Evolutionary conservation across 129 eudicot species (phyloP).

Genomic region (Chrysanthemum lavandulifolium): DNA sequence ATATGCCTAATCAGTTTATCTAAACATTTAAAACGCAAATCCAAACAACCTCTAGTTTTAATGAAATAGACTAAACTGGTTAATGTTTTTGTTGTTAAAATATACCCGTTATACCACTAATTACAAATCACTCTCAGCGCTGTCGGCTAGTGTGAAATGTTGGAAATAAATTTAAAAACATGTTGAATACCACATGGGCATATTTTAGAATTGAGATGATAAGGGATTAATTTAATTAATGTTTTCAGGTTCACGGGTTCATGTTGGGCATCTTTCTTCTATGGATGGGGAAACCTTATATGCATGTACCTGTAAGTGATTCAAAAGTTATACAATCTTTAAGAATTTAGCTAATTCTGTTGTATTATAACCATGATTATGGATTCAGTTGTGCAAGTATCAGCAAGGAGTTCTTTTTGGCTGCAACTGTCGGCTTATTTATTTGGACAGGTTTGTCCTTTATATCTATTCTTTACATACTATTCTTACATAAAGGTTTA

Average conservation of each 20-base stretch:
- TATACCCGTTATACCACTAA: no score
- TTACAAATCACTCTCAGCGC: no score
- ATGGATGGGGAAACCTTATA: conserved; percentile 90
- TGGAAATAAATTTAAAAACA: not conserved
- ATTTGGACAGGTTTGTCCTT: conserved; percentile 75
- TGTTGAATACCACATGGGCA: conserved; percentile 1
- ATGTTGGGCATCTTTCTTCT: conserved; percentile 70
- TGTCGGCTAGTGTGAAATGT: not conserved
- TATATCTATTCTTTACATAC: conserved; percentile 11
- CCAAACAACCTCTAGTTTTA: not conserved
- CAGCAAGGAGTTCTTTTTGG: conserved; percentile 83
- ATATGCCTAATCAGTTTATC: no score
- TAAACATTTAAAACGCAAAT: not conserved
- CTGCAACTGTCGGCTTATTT: conserved; percentile 59
- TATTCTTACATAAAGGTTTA: not conserved
- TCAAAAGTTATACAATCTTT: conserved; percentile 13
- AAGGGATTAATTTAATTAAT: conserved; percentile 7
- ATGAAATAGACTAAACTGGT: conserved; percentile 1
- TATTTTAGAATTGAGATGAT: conserved; percentile 7
- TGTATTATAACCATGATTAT: conserved; percentile 8
- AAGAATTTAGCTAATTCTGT: not conserved
- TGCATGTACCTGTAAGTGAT: conserved; percentile 75
- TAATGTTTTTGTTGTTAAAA: not conserved
- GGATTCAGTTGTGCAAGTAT: conserved; percentile 71
- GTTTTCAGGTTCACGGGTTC: conserved; percentile 82